Base-by-base conservation (phyloP, 352 stramenopile species). In the Globisporangium paroecandrum region DNA sequence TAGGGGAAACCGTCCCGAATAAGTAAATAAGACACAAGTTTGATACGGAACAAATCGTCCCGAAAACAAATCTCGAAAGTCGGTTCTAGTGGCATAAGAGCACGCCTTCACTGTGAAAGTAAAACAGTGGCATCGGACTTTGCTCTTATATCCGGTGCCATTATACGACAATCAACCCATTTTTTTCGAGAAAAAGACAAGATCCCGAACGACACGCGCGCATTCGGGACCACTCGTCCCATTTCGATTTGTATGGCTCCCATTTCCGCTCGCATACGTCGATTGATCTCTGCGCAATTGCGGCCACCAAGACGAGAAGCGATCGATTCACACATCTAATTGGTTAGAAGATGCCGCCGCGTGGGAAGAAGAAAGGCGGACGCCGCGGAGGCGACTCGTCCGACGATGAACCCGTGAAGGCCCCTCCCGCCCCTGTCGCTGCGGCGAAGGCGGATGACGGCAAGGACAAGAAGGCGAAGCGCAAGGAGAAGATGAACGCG, bases 301-400 rank as follows among this genome's bases (percentile, higher is more conserved):
- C 34, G 9, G n/a, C 9, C 47, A 55, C n/a, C 27, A 29, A 51
- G 18, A 38, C 32, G 6, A 10, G 32, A 18, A 9, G 18, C 20
- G 27, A 56, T 36, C 53, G 10, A 72, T 51, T 22, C 3, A 51
- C 15, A n/a, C 3, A 47, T 8, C 13, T 20, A 47, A 15, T 47
- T 13, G 15, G 1, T 51, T 4, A 10, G 18, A 32, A 20, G 10
- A 93, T 93, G 85, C 81, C 85, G 75, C 82, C 82, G 7, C 49
- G 67, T 13, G 67, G 71, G n/a, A 93, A 93, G 82, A 93, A 93
- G 75, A 93, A 93, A 77, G 83, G 84, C 71, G 75, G 75, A 24
- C 82, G 85, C 25, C 81, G 79, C 56, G 85, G 82, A 57, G 83
- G 86, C 71, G 85, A 93, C 69, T 91, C 83, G 64, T 85, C 82